These are phyloP conservation scores for Phyllosticta capitalensis DNA, from an alignment of 2,329 filamentous ascomycete species.

Conservation along the genomic window DNA sequence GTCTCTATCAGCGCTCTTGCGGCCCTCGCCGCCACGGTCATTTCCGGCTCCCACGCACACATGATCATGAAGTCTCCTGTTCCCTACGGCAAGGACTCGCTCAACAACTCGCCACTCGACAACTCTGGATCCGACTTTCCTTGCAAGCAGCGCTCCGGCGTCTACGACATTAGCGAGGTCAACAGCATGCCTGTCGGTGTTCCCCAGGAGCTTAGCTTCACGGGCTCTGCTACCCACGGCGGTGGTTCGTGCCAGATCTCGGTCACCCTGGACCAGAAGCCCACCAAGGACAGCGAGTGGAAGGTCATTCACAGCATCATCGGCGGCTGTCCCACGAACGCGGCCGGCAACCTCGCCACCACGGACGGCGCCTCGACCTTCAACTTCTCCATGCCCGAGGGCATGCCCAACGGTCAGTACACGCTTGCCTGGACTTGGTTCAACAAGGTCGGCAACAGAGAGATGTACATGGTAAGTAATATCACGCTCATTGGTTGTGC, in stretches of 20 bases:
- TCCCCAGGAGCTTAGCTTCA: slow-evolving; percentile 21
- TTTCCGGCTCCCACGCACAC: slow-evolving; percentile 58
- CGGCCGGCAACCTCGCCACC: slow-evolving; percentile 50
- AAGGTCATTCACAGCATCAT: slow-evolving; percentile 84
- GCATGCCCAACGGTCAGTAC: slow-evolving; percentile 33
- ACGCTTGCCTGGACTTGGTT: slow-evolving; percentile 89
- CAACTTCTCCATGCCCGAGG: slow-evolving; percentile 8
- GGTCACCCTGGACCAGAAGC: slow-evolving; percentile 65
- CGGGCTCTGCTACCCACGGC: slow-evolving; percentile 61
- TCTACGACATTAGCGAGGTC: slow-evolving; percentile 30
- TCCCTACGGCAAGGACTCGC: slow-evolving; percentile 45
- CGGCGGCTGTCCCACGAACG: slow-evolving; percentile 65
- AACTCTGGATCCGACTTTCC: slow-evolving; percentile 61
- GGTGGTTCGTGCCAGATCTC: slow-evolving; percentile 89
- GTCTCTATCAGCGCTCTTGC: slow-evolving; percentile 44
- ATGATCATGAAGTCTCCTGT: slow-evolving; percentile 61
- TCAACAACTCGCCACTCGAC: slow-evolving; percentile 55
- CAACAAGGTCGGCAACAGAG: slow-evolving; percentile 83
- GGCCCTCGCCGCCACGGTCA: slow-evolving; percentile 43
- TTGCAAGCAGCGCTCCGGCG: slow-evolving; percentile 57
- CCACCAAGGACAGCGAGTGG: slow-evolving; percentile 48
- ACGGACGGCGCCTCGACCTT: slow-evolving; percentile 12
- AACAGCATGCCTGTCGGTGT: slow-evolving; percentile 50
- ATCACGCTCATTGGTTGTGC: too few relatives aligned
- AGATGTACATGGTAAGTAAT: slow-evolving; percentile 99